phyloP scores from a whole-genome alignment of 805 yeast species.

The Zygotorulaspora florentina region DNA sequence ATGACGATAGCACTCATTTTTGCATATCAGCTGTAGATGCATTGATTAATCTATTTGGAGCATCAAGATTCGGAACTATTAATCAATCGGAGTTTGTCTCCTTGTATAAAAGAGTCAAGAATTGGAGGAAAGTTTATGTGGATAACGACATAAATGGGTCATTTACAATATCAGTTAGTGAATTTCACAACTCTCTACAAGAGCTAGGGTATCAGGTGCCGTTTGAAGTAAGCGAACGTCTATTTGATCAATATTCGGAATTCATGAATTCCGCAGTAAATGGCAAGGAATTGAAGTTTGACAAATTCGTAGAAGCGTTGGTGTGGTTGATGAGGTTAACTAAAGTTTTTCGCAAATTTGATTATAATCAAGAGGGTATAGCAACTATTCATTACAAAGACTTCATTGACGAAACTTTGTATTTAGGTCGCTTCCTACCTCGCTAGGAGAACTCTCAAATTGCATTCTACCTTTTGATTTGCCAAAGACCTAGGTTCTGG shows the following conservation, averaged over 20 bases:
- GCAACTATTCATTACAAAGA: slow-evolving; percentile 65
- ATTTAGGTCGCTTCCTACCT: slow-evolving; percentile 35
- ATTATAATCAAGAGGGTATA: slow-evolving; percentile 67
- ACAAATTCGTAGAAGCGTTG: slow-evolving; percentile 74
- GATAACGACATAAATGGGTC: slow-evolving; percentile 35
- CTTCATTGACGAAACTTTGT: slow-evolving; percentile 51
- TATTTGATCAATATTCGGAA: slow-evolving; percentile 37
- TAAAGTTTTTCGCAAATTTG: slow-evolving; percentile 73
- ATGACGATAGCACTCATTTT: slow-evolving; percentile 34
- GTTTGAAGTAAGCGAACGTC: slow-evolving; percentile 32
- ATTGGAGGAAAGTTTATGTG: slow-evolving; percentile 36
- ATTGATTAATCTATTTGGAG: slow-evolving; percentile 35
- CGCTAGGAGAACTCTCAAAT: slow-evolving; percentile 14
- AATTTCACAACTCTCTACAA: slow-evolving; percentile 34
- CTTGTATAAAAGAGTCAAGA: slow-evolving; percentile 32
- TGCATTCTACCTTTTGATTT: no score
- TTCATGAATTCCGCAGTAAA: slow-evolving; percentile 27
- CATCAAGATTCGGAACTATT: slow-evolving; percentile 34
- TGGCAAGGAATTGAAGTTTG: slow-evolving; percentile 56
- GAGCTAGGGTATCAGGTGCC: slow-evolving; percentile 35
- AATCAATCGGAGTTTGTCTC: slow-evolving; percentile 33
- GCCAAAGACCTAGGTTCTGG: no score
- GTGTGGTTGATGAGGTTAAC: slow-evolving; percentile 74
- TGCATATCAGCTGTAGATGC: slow-evolving; percentile 35
- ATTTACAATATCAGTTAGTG: slow-evolving; percentile 30